These are phyloP conservation scores for Hepatocystis sp. DNA, from an alignment of 169 alveolate genomes.

Conservation along the genomic window DNA sequence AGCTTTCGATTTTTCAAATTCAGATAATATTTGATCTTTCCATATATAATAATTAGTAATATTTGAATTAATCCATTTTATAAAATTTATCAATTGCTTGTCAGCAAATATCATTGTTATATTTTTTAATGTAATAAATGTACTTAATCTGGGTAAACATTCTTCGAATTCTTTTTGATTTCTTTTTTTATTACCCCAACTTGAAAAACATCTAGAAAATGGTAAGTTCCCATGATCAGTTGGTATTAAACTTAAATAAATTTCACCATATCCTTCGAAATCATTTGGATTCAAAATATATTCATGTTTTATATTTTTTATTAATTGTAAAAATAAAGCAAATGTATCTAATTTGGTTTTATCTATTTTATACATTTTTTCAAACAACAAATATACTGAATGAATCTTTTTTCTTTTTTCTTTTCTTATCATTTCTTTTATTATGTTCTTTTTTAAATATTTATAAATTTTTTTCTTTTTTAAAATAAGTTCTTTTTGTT, in stretches of 20 bases:
- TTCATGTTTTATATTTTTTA: constrained; percentile 73
- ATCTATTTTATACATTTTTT: constrained; percentile 69
- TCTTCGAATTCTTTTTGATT: constrained; percentile 68
- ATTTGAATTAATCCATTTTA: constrained; percentile 62
- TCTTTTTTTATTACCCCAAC: constrained; percentile 75
- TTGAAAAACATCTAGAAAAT: constrained; percentile 74
- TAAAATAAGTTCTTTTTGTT: constrained; percentile 10
- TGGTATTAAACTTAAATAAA: constrained; percentile 70
- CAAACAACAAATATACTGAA: constrained; percentile 67
- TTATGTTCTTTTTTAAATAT: constrained; percentile 40
- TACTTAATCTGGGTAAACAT: constrained; percentile 69
- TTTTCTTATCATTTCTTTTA: constrained; percentile 66
- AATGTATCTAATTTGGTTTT: constrained; percentile 41
- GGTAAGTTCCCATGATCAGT: constrained; percentile 75
- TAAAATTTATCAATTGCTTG: constrained; percentile 49
- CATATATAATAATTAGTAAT: constrained; percentile 34
- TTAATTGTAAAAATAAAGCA: constrained; percentile 47
- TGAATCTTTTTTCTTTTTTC: constrained; percentile 66
- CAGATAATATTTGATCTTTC: constrained; percentile 69
- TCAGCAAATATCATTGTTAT: constrained; percentile 68
- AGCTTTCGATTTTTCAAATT: constrained; percentile 66
- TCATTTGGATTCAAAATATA: constrained; percentile 52
- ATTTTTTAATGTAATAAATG: constrained; percentile 63
- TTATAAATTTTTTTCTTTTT: constrained; percentile 21
- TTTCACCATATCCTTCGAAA: constrained; percentile 75